Base-by-base conservation (phyloP, 2,329 filamentous ascomycete species). In the Xylogone sp. region DNA sequence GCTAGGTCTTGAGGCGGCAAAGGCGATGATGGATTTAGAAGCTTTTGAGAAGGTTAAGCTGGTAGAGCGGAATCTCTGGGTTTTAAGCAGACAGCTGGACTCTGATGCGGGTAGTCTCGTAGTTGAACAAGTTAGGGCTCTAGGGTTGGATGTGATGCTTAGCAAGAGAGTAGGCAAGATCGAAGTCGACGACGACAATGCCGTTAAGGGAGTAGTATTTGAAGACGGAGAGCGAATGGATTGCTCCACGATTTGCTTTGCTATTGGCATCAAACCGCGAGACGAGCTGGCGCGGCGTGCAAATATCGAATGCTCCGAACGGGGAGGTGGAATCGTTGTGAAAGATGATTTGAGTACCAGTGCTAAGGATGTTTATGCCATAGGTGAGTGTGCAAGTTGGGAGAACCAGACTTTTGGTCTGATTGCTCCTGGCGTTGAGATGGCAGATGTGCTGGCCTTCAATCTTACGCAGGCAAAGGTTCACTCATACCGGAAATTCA, bases 311-410 rank as follows among this genome's bases (percentile, higher is more conserved):
- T 90, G 87, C 50, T 84, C 85, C 0, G 82, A 86, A 56, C 75
- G 86, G 27, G 86, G 88, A 12, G 88, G 89, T 46, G 88, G 88
- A n/a, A 83, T 92, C 50, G 78, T 92, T 22, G 79, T 93, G 53
- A 76, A 82, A 56, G 77, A 80, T 51, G 74, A 82, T 58, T 71
- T 96, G 5, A 77, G 78, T 55, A 96, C 91, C 2, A 94, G 82
- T 27, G 68, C 78, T 3, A 75, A 82, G 0, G 84, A 87, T 56
- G 81, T 96, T 46, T 96, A 94, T 65, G 91, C 91, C 45, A 87
- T 96, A 46, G 92, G 91, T 51, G 92, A 96, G 69, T 96, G 91
- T 62, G 90, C 91, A 4, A 94, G 86, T 71, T 96, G 90, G 89
- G 79, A 92, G 56, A 86, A 83, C 59, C 87, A 94, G 68, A 91